phyloP scores from a whole-genome alignment of 2,329 filamentous ascomycete genomes.

The Colletotrichum trifolii region DNA sequence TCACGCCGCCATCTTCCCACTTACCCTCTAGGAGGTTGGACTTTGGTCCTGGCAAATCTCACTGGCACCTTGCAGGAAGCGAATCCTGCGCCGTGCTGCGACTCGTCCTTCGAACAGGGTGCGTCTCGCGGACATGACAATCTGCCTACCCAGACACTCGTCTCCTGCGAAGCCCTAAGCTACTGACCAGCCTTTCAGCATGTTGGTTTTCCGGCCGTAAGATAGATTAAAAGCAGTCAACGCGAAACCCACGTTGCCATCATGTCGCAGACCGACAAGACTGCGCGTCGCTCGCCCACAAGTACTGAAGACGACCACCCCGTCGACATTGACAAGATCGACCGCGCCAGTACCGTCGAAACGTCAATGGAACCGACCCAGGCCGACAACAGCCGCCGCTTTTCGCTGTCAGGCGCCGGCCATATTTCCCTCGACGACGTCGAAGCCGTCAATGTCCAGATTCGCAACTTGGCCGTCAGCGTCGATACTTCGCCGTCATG shows the following conservation, averaged over 20 bases:
- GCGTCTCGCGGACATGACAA: too few species aligned
- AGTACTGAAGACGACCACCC: constrained; percentile 14
- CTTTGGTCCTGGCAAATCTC: too few species aligned
- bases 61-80: too few species aligned
- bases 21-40: too few species aligned
- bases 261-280: constrained; percentile 5
- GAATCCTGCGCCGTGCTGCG: too few species aligned
- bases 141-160: too few species aligned
- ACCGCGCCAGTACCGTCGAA: constrained; percentile 47
- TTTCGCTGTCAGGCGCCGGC: constrained; percentile 48
- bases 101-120: too few species aligned
- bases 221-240: too few species aligned
- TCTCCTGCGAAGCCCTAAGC: too few species aligned
- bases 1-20: neutral
- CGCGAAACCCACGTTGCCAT: neutral
- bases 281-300: neutral
- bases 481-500: constrained; percentile 69
- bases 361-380: constrained; percentile 42
- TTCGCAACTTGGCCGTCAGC: constrained; percentile 64
- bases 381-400: constrained; percentile 37
- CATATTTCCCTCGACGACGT: constrained; percentile 62
- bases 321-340: constrained; percentile 46
- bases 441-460: constrained; percentile 63
- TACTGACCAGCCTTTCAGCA: too few species aligned
- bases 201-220: too few species aligned